Conservation (phyloP, 352 stramenopile genomes). For the Thraustotheca clavata region DNA sequence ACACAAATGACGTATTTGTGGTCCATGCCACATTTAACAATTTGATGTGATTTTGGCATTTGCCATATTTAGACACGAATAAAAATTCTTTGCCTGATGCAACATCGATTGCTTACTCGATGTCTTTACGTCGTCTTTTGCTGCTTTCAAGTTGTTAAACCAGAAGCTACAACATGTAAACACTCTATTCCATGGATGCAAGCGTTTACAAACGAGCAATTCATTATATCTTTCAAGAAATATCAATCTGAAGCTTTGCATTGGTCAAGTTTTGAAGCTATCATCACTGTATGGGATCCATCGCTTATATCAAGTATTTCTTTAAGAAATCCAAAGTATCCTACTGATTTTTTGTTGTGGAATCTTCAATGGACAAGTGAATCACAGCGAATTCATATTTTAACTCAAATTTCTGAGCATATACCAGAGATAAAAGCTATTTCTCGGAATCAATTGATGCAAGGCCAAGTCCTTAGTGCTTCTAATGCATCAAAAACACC, state of each 20-base stretch:
- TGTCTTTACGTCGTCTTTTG: too few species aligned
- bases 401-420: background rate
- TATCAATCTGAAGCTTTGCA: background rate
- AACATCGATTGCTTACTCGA: too few species aligned
- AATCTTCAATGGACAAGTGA: background rate
- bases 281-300: background rate
- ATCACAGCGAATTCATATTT: background rate
- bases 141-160: too few species aligned
- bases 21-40: too few species aligned
- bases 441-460: background rate
- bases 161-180: too few species aligned
- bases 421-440: slow-evolving; percentile 2
- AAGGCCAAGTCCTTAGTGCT: background rate
- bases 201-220: background rate
- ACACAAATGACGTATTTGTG: too few species aligned
- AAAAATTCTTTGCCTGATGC: too few species aligned
- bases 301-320: background rate
- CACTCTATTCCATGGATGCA: background rate
- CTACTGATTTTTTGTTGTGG: slow-evolving; percentile 20
- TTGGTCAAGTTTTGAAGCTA: background rate
- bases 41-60: too few species aligned
- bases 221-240: background rate
- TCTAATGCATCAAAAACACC: background rate
- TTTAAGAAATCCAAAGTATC: background rate
- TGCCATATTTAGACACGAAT: background rate